Base-by-base conservation (phyloP, 352 stramenopile species). In the Globisporangium heterothallicum region DNA sequence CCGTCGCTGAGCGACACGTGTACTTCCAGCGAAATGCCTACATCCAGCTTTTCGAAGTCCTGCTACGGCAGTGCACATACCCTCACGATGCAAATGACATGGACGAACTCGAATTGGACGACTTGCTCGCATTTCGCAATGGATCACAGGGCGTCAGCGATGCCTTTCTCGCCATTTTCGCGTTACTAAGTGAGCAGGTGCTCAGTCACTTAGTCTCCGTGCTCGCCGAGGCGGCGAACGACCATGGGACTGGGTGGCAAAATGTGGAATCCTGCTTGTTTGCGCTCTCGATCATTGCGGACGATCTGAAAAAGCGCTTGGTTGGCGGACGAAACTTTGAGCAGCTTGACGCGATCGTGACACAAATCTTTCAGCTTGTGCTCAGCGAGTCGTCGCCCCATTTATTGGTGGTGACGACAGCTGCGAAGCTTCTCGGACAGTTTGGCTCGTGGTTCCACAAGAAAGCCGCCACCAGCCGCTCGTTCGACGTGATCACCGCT, bases 11-110 rank as follows among this genome's bases (percentile, higher is more conserved):
- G 29, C 75, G 78, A 8, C 53, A 70, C 40, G 40, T 53, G 0
- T 89, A 78, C 59, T 87, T 74, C 58, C 69, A 79, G 56, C 64
- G 63, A 16, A 69, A 84, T 27, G 74, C 73, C 1, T 89, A 82
- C 42, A 38, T 70, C 21, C 69, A 64, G 16, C 65, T 89, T 26
- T 70, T 86, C 51, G 63, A 82, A 21, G 70, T 86, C 22, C 56
- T 89, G 42, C 58, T 87, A 9, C 68, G 69, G 21, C 78, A 89
- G 45, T 82, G 75, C 56, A 60, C 64, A 6, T 89, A 72, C 24
- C 66, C 78, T 6, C 59, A 61, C 16, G 70, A 78, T 4, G 41
- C 62, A 4, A 57, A 68, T 3, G 56, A 70, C 25, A 70, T 84
- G 54, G 75, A 87, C 40, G 75, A 87, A 50, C 61, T 89, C 16